Conservation (phyloP, 352 stramenopile genomes). For the Pythium aphanidermatum region DNA sequence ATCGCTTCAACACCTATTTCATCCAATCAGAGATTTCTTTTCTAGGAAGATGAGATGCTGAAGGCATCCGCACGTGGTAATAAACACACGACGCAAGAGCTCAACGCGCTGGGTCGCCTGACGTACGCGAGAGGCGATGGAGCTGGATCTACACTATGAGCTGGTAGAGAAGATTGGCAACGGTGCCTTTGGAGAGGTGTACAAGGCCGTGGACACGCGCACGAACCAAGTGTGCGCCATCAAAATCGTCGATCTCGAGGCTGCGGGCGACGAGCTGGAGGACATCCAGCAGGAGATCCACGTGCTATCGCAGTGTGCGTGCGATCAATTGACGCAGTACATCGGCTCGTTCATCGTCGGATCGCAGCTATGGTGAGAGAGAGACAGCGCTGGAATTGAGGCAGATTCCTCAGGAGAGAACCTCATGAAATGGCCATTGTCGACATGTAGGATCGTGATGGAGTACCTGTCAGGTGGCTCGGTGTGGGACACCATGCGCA, state of each 20-base stretch:
- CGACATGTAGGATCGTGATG: conserved; percentile 85
- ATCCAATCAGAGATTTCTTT: neutral
- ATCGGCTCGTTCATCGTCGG: conserved; percentile 81
- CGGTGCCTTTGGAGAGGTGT: conserved; percentile 80
- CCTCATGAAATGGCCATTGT: neutral
- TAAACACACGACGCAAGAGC: too few species aligned
- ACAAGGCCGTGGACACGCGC: conserved; percentile 61
- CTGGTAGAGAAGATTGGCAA: conserved; percentile 76
- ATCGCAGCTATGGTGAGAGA: conserved; percentile 63
- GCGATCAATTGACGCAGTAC: conserved; percentile 88
- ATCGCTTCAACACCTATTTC: neutral
- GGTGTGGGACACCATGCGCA: conserved; percentile 86
- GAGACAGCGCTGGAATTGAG: too few species aligned
- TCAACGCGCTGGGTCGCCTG: too few species aligned
- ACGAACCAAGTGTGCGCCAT: conserved; percentile 68
- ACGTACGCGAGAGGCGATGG: neutral
- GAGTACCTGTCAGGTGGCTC: conserved; percentile 91
- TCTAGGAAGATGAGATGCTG: conserved; percentile 1
- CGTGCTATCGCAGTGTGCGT: conserved; percentile 86
- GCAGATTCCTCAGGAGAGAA: too few species aligned
- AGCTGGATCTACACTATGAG: conserved; percentile 54
- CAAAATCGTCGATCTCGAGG: conserved; percentile 85
- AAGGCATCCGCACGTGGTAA: neutral
- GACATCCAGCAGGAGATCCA: conserved; percentile 89
- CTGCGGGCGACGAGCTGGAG: conserved; percentile 80